These are phyloP conservation scores for Tricholoma hemisulphureum DNA, from an alignment of 768 basidiomycete genomes.

Conservation along the genomic window DNA sequence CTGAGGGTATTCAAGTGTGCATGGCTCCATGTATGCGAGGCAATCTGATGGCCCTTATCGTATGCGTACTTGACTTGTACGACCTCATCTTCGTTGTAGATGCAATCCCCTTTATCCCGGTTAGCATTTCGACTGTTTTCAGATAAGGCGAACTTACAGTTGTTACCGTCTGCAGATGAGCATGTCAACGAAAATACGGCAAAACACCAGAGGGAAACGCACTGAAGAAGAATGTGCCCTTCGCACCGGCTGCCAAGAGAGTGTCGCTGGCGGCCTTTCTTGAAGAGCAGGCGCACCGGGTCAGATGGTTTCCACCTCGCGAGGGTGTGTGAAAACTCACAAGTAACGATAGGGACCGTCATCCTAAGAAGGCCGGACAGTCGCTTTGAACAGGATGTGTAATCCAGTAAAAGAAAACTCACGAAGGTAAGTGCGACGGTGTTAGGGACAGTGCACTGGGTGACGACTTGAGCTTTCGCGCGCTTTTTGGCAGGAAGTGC, in stretches of 20 bases:
- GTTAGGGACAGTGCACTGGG: constrained; percentile 18
- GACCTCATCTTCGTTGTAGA: constrained; percentile 30
- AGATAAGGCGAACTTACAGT: constrained; percentile 25
- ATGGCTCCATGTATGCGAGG: constrained; percentile 47
- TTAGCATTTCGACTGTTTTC: too few relatives aligned
- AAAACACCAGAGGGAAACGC: background rate
- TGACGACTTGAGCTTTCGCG: constrained; percentile 15
- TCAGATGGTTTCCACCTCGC: background rate
- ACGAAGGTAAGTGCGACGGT: constrained; percentile 20
- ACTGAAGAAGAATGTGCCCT: constrained; percentile 42
- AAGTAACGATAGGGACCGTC: constrained; percentile 17
- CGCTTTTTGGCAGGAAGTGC: constrained; percentile 14
- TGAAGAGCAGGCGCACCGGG: background rate
- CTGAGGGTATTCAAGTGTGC: constrained; percentile 31
- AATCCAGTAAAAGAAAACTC: background rate
- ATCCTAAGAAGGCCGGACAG: constrained; percentile 9
- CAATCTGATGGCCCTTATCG: constrained; percentile 41
- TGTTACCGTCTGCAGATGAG: constrained; percentile 17
- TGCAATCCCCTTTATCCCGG: constrained; percentile 37
- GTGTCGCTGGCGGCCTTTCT: constrained; percentile 12
- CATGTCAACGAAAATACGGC: background rate
- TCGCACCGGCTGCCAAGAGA: constrained; percentile 28
- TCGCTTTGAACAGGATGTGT: background rate
- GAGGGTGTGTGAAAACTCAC: constrained; percentile 1
- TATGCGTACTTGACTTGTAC: constrained; percentile 36